Evolutionary conservation across 2,329 filamentous ascomycete species (phyloP), one percentile per base, ranked within the genome.

Genomic region (Penicillium digitatum): DNA sequence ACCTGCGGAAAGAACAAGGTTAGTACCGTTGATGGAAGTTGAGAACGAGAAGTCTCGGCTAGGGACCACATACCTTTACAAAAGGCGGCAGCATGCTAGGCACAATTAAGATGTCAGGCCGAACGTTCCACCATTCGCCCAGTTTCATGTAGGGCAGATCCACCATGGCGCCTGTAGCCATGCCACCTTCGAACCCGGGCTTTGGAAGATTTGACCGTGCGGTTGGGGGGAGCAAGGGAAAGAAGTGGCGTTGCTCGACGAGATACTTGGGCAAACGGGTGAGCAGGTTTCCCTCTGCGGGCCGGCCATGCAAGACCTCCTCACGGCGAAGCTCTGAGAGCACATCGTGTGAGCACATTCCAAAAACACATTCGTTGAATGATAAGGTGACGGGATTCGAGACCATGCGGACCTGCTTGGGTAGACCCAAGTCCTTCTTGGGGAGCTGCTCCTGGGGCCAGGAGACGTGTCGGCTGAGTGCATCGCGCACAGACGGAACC

Each of bases 371-470:
- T 73, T 97, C 94, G 73, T 99, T 99, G 61, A 97, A 79, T 6
- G 85, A 89, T 3, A 97, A 74, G 9, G 89, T 90, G 80, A 95
- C 93, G 0, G 94, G 94, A 69, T 97, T 97, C 2, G 91, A 90
- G 16, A 96, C 84, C 63, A 95, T 83, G 52, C 83, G 85, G 11
- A 82, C 87, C 54, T 87, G 81, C 69, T 90, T 93, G 11, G 88
- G 88, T 5, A 97, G 80, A 5, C 88, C 89, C 7, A 95, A 81
- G 18, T 92, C 88, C 65, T 86, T 88, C 60, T 74, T 78, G 3
- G 80, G 79, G 38, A 96, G 83, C 27, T 84, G 82, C 69, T 89
- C 87, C 67, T 90, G 87, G 0, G 92, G 90, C 86, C 90, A 97
- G 16, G 89, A 87, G 55, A 94, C 88, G 73, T 95, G 90, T 67